Conservation (phyloP, 345 rosid genomes). For the Balakata baccata region DNA sequence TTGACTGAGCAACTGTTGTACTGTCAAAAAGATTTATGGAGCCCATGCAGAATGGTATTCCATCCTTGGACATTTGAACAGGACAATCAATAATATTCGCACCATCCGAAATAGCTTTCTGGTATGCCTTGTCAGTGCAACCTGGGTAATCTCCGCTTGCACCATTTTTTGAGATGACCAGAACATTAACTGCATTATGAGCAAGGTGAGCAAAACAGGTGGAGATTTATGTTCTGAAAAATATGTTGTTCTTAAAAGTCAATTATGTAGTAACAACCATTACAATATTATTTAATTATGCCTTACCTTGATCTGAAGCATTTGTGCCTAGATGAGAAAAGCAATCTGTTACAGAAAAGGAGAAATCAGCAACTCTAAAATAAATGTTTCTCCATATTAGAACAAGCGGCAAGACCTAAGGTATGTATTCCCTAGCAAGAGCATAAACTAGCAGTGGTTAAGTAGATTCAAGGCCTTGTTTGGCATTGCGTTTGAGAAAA, state of each 20-base stretch:
- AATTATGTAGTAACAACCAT: slow-evolving; percentile 9
- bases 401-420: background rate
- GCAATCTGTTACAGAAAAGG: slow-evolving; percentile 53
- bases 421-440: background rate
- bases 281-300: slow-evolving; percentile 1
- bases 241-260: background rate
- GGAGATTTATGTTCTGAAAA: background rate
- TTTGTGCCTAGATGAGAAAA: slow-evolving; percentile 60
- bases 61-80: slow-evolving; percentile 78
- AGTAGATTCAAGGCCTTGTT: too few relatives aligned
- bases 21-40: slow-evolving; percentile 55
- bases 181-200: slow-evolving; percentile 41
- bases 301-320: slow-evolving; percentile 58
- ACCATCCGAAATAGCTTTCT: slow-evolving; percentile 64
- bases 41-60: slow-evolving; percentile 60
- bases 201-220: slow-evolving; percentile 14
- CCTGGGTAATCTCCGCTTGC: slow-evolving; percentile 95
- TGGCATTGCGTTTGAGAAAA: too few relatives aligned
- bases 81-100: slow-evolving; percentile 77
- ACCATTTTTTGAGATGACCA: slow-evolving; percentile 68
- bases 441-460: background rate
- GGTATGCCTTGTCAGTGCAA: slow-evolving; percentile 77
- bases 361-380: slow-evolving; percentile 24
- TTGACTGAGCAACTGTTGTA: slow-evolving; percentile 42
- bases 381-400: background rate